Evolutionary conservation across 805 yeast species (phyloP).

Genomic region (Candida boidinii): DNA sequence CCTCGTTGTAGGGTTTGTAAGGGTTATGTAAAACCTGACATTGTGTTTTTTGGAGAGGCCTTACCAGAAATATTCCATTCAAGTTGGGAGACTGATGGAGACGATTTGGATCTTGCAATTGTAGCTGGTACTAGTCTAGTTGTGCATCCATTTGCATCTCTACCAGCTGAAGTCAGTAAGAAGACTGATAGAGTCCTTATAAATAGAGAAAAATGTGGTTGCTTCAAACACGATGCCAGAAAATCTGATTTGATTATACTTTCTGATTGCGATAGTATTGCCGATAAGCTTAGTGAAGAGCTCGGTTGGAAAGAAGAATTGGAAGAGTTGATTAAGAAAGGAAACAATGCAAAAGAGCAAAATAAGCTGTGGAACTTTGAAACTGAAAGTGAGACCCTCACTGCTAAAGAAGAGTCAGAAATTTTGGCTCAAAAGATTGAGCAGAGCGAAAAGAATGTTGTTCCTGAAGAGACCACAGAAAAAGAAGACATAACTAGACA

Average conservation of each 20-base stretch:
- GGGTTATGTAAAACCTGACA: slow-evolving; percentile 86
- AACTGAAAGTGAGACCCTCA: slow-evolving; percentile 4
- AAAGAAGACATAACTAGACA: neutral
- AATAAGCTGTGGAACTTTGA: slow-evolving; percentile 6
- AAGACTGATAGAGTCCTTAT: slow-evolving; percentile 52
- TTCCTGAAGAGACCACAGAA: neutral
- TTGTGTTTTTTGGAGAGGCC: slow-evolving; percentile 90
- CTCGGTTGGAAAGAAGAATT: slow-evolving; percentile 63
- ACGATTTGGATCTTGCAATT: slow-evolving; percentile 56
- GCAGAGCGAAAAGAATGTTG: slow-evolving; percentile 13
- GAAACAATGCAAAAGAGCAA: slow-evolving; percentile 8
- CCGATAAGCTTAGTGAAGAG: slow-evolving; percentile 38
- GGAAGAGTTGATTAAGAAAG: slow-evolving; percentile 27
- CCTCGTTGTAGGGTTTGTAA: slow-evolving; percentile 56
- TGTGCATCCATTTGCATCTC: slow-evolving; percentile 82
- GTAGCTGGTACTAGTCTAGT: slow-evolving; percentile 91
- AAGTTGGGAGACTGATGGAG: slow-evolving; percentile 50
- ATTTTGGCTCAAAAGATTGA: slow-evolving; percentile 18
- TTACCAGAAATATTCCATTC: slow-evolving; percentile 67
- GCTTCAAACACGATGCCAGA: slow-evolving; percentile 45
- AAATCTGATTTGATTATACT: slow-evolving; percentile 51
- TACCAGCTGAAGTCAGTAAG: slow-evolving; percentile 57
- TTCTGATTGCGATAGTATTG: slow-evolving; percentile 62
- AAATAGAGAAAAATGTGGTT: slow-evolving; percentile 75
- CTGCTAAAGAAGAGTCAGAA: slow-evolving; percentile 16